phyloP scores from a whole-genome alignment of 2,329 filamentous ascomycete genomes.

The Arthrinium puccinioides region DNA sequence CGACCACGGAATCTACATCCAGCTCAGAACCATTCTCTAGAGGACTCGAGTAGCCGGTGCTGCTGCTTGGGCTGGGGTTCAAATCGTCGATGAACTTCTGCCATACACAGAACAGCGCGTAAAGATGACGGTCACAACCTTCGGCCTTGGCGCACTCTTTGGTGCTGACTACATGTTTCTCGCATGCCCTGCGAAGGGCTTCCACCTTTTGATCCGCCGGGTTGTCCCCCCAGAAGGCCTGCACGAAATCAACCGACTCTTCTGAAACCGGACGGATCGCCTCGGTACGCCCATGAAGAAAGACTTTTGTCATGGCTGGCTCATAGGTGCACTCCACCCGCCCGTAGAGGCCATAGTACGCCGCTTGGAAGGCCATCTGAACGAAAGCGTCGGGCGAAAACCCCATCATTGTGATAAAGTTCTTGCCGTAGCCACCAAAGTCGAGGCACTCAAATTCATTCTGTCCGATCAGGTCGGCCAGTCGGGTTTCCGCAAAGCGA shows the following conservation, averaged over 20 bases:
- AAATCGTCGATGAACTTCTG: slow-evolving; percentile 79
- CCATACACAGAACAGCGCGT: slow-evolving; percentile 92
- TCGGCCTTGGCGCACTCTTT: slow-evolving; percentile 82
- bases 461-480: slow-evolving; percentile 91
- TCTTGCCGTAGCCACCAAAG: slow-evolving; percentile 86
- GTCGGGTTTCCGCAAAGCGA: slow-evolving; percentile 87
- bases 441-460: slow-evolving; percentile 94
- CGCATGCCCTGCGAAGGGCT: slow-evolving; percentile 73
- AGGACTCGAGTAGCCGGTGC: slow-evolving; percentile 58
- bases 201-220: slow-evolving; percentile 78
- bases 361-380: slow-evolving; percentile 98
- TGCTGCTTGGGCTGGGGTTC: slow-evolving; percentile 43
- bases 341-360: slow-evolving; percentile 94
- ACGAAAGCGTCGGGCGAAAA: slow-evolving; percentile 97
- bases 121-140: slow-evolving; percentile 88
- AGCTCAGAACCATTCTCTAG: slow-evolving; percentile 39
- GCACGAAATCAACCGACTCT: slow-evolving; percentile 81
- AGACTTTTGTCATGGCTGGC: slow-evolving; percentile 96
- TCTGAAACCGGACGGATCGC: slow-evolving; percentile 80
- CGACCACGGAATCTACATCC: slow-evolving; percentile 36
- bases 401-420: slow-evolving; percentile 94
- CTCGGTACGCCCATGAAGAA: slow-evolving; percentile 88
- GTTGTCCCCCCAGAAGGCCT: slow-evolving; percentile 91
- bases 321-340: slow-evolving; percentile 94
- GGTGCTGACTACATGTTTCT: slow-evolving; percentile 74